Conservation (phyloP, 2,329 filamentous ascomycete species). For the Boeremia lycopersici region DNA sequence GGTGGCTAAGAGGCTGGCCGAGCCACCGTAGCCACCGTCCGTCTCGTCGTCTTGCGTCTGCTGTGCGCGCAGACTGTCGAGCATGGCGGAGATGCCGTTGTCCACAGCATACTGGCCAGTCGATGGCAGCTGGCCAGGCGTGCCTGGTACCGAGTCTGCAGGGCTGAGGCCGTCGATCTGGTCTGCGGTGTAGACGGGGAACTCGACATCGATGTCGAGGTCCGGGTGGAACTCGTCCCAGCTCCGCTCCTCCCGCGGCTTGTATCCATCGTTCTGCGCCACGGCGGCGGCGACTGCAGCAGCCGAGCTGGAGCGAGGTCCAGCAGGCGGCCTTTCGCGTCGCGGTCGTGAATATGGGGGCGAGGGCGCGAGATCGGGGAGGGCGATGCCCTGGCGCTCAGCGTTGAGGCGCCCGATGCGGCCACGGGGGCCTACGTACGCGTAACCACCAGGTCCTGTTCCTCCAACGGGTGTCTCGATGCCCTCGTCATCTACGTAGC, state of each 20-base stretch:
- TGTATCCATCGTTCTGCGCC: constrained; percentile 93
- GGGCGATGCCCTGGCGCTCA: constrained; percentile 47
- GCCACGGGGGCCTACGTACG: constrained; percentile 60
- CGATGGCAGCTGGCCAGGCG: constrained; percentile 42
- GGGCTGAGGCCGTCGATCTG: constrained; percentile 77
- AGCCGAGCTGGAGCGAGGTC: constrained; percentile 81
- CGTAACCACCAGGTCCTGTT: constrained; percentile 56
- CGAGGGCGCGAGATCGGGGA: constrained; percentile 54
- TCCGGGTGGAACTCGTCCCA: constrained; percentile 99
- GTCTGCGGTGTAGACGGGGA: constrained; percentile 79
- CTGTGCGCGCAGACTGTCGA: constrained; percentile 44
- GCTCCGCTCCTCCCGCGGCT: constrained; percentile 91
- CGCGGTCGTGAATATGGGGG: constrained; percentile 51
- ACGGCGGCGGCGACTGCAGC: constrained; percentile 86
- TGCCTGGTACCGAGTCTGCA: constrained; percentile 54
- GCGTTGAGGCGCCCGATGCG: constrained; percentile 59
- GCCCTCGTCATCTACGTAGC: constrained; percentile 77
- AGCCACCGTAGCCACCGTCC: constrained; percentile 16
- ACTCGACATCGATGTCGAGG: constrained; percentile 82
- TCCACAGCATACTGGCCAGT: constrained; percentile 42
- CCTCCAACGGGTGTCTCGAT: constrained; percentile 63
- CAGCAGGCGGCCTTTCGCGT: constrained; percentile 50
- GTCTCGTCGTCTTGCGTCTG: constrained; percentile 33
- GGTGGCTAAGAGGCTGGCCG: constrained; percentile 36
- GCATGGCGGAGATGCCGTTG: constrained; percentile 41